Evolutionary conservation across 192 early-diverging fungal genomes (phyloP).

Genomic region (Coemansia sp.): DNA sequence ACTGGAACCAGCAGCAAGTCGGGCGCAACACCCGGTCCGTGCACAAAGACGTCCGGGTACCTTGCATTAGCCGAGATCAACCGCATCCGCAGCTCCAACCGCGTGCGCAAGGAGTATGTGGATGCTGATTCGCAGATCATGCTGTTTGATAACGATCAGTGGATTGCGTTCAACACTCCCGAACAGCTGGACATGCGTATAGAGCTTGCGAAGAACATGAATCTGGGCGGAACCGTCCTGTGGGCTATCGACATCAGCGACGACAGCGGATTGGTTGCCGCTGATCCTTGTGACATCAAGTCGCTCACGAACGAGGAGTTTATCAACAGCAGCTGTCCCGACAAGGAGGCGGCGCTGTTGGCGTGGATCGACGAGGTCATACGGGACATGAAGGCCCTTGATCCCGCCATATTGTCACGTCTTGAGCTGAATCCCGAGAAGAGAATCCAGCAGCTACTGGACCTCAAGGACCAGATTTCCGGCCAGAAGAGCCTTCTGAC

Average conservation of each 20-base stretch:
- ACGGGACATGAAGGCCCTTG: background rate
- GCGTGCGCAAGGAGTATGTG: background rate
- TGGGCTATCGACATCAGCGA: background rate
- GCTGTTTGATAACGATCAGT: slow-evolving; percentile 17
- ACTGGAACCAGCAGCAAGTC: background rate
- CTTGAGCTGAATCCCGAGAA: background rate
- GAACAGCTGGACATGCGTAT: slow-evolving; percentile 1
- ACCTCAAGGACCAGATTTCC: background rate
- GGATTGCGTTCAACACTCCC: slow-evolving; percentile 12
- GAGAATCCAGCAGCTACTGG: slow-evolving; percentile 1
- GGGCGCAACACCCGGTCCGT: slow-evolving; percentile 4
- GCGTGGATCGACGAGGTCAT: slow-evolving; percentile 3
- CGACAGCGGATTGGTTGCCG: background rate
- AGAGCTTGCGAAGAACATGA: background rate
- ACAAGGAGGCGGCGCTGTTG: slow-evolving; percentile 1
- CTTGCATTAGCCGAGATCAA: slow-evolving; percentile 4
- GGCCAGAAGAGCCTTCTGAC: background rate
- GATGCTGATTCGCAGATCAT: slow-evolving; percentile 8
- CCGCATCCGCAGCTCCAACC: background rate
- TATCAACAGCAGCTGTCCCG: background rate
- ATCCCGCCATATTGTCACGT: background rate
- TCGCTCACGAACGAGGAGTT: slow-evolving; percentile 2
- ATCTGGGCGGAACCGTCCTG: background rate
- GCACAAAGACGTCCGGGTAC: slow-evolving; percentile 8
- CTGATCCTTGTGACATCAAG: background rate